Percentiles rank a stretch among this genome's conserved stretches.
These are phyloP conservation scores for Brassica carinata DNA, from an alignment of 345 rosid genomes.

Conservation along the genomic window DNA sequence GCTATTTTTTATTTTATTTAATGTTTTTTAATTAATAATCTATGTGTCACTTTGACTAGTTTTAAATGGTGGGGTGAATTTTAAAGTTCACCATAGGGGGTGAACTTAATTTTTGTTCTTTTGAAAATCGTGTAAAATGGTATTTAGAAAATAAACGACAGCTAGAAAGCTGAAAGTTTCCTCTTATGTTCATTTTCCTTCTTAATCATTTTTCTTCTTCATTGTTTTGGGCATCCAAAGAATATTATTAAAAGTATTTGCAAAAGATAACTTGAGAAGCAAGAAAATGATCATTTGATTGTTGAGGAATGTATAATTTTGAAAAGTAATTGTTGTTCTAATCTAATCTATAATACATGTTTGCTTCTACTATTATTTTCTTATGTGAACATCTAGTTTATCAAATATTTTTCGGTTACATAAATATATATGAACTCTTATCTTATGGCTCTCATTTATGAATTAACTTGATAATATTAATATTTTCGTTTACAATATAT, in stretches of 20 bases:
- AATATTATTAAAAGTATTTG: neutral
- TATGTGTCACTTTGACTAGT: no score
- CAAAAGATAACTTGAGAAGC: neutral
- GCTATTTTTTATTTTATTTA: no score
- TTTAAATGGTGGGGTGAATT: no score
- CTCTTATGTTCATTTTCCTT: neutral
- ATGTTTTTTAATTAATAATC: no score
- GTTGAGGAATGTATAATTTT: neutral
- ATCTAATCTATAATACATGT: neutral
- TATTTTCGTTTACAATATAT: neutral
- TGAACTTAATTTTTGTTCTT: no score
- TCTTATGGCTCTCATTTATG: neutral
- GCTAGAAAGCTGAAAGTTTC: neutral
- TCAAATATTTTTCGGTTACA: neutral
- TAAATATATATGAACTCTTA: neutral
- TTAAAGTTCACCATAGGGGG: no score
- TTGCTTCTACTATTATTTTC: neutral
- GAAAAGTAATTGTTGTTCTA: neutral
- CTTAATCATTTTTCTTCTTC: neutral
- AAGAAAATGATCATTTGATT: neutral
- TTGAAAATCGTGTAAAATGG: no score
- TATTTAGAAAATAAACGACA: neutral
- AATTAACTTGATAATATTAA: neutral
- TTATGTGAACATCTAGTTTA: neutral
- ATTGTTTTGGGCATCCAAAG: neutral